Percentiles rank a stretch among this genome's conserved stretches.
phyloP scores from a whole-genome alignment of 2,329 filamentous ascomycete genomes.

The Helminthosporium solani region DNA sequence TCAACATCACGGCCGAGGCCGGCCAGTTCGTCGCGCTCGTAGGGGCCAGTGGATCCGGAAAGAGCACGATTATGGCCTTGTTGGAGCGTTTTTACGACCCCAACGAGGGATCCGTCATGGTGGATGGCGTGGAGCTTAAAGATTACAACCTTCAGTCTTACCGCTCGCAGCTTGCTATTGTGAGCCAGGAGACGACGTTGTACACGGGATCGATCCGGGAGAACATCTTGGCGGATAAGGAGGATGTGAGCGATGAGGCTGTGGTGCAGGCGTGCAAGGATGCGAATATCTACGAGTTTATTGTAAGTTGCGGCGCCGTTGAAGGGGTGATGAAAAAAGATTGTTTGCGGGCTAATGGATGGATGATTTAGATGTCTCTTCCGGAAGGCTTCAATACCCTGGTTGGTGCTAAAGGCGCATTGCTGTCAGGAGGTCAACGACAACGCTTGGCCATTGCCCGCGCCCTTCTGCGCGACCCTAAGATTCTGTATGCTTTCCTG shows the following conservation, averaged over 20 bases:
- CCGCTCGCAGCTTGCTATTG: slow-evolving; percentile 81
- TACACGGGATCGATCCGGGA: slow-evolving; percentile 92
- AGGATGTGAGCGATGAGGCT: slow-evolving; percentile 68
- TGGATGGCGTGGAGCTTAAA: slow-evolving; percentile 82
- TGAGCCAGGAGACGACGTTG: slow-evolving; percentile 90
- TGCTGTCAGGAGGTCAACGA: slow-evolving; percentile 74
- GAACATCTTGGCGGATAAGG: slow-evolving; percentile 69
- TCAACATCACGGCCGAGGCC: slow-evolving; percentile 71
- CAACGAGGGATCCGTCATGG: slow-evolving; percentile 72
- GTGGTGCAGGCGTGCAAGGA: slow-evolving; percentile 81
- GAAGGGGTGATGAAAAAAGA: too few relatives aligned
- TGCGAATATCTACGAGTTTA: slow-evolving; percentile 42
- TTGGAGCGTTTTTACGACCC: slow-evolving; percentile 95
- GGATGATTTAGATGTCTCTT: slow-evolving; percentile 29
- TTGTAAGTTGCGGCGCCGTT: slow-evolving; percentile 17
- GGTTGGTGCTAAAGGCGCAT: slow-evolving; percentile 78
- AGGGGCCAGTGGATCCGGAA: slow-evolving; percentile 91
- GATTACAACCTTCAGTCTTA: slow-evolving; percentile 79
- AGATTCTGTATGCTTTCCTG: slow-evolving; percentile 78
- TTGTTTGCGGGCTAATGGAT: slow-evolving; percentile 2
- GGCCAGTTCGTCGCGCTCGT: slow-evolving; percentile 88
- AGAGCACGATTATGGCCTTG: slow-evolving; percentile 88
- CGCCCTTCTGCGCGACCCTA: slow-evolving; percentile 86
- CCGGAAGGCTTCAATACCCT: slow-evolving; percentile 78
- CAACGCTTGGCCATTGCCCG: slow-evolving; percentile 93